Evolutionary conservation across 2,329 filamentous ascomycete species (phyloP).

Genomic region (Phoma sp.): DNA sequence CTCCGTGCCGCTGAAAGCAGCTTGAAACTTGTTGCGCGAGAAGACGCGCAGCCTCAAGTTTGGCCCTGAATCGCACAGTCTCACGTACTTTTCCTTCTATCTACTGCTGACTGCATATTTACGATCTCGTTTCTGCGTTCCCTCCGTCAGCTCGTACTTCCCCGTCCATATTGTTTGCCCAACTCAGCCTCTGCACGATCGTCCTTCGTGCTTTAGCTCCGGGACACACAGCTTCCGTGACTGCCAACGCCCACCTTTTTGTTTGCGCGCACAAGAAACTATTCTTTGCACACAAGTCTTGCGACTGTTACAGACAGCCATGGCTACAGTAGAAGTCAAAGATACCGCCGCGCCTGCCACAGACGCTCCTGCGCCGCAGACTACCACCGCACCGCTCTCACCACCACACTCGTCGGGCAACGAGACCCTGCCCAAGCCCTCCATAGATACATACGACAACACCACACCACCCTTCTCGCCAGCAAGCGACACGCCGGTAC

Average conservation of each 20-base stretch:
- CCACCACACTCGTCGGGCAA: conserved; percentile 32
- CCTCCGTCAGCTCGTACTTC: conserved; percentile 10
- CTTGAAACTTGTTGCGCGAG: conserved; percentile 25
- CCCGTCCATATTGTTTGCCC: conserved; percentile 5
- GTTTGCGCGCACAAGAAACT: background rate
- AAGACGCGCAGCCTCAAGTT: conserved; percentile 15
- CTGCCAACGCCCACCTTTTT: conserved; percentile 6
- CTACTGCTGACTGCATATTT: conserved; percentile 10
- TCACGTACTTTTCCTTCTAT: conserved; percentile 3
- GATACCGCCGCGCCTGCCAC: conserved; percentile 16
- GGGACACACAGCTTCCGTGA: conserved; percentile 27
- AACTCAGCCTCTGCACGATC: conserved; percentile 23
- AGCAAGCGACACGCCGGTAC: conserved; percentile 38
- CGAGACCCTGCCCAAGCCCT: conserved; percentile 22
- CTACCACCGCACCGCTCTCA: conserved; percentile 27
- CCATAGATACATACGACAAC: conserved; percentile 23
- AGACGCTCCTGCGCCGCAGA: conserved; percentile 13
- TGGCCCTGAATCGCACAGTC: conserved; percentile 17
- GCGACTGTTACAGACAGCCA: conserved; percentile 8
- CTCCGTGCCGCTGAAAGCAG: conserved; percentile 21
- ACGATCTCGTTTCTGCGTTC: background rate
- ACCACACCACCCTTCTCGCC: conserved; percentile 41
- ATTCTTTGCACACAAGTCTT: background rate
- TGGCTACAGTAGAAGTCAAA: conserved; percentile 27
- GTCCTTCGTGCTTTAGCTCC: conserved; percentile 25